Base-by-base conservation (phyloP, 1,139 yeast genomes). In the Torulaspora globosa region DNA sequence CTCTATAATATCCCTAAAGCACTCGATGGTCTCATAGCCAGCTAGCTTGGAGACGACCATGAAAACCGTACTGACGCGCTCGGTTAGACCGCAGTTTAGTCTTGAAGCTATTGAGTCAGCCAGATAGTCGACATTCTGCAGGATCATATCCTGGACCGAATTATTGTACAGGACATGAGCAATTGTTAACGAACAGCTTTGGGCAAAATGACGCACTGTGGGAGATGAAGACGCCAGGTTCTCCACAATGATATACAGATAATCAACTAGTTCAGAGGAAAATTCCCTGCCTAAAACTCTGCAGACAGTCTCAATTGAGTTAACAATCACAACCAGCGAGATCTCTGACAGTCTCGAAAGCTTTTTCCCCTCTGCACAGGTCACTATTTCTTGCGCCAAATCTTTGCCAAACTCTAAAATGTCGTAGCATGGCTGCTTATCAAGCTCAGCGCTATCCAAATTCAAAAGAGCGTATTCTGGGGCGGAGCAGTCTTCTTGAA, bases 41-140 rank as follows among this genome's bases (percentile, higher is more conserved):
- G 90, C 82, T 27, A 89, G 71, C 53, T 74, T 78, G 16, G 86
- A 71, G 32, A 89, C 67, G 5, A 87, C 80, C 44, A 83, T 71
- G 26, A 89, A 68, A 2, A 88, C 79, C 0, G 82, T 79, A 0
- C 95, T 80, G 0, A 88, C 75, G 30, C 88, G 72, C 0, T 95
- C 92, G 0, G 90, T 80, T 48, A 90, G 70, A 18, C 88, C 79
- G 3, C 84, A 77, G 23, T 86, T 78, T 44, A 92, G 69, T 52
- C 76, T 78, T 34, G 80, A 67, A 6, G 95, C 82, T 14, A 89
- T 69, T 0, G 89, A 70, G 63, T 92, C 97, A 10, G 89, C 69
- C 21, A 92, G 65, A 60, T 90, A 90, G 59, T 90, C 97, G 55
- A 81, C 76, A 60, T 90, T 90, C 33, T 79, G 80, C 34, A 74